phyloP scores from a whole-genome alignment of 2,329 filamentous ascomycete genomes.

The Pyrenophora graminea region DNA sequence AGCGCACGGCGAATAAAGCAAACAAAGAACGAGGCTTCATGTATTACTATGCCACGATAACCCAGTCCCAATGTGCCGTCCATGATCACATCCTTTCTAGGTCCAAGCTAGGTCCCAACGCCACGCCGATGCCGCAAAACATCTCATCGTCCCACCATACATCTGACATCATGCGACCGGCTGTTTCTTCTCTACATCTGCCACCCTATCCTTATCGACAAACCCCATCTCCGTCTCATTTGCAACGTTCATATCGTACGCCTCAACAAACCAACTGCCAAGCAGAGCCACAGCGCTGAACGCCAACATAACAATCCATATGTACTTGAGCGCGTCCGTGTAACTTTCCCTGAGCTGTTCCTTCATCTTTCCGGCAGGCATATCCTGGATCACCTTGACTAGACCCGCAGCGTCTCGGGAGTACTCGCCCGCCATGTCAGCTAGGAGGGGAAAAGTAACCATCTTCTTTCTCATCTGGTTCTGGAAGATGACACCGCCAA shows the following conservation, averaged over 20 bases:
- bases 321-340: conserved; percentile 57
- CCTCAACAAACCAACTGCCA: conserved; percentile 58
- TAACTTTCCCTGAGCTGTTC: conserved; percentile 52
- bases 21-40: background rate
- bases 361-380: conserved; percentile 56
- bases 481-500: conserved; percentile 72
- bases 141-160: background rate
- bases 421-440: conserved; percentile 54
- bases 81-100: too few relatives aligned
- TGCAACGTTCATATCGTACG: conserved; percentile 50
- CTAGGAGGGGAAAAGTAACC: conserved; percentile 53
- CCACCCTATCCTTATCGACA: conserved; percentile 42
- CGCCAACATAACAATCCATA: conserved; percentile 62
- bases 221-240: conserved; percentile 56
- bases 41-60: background rate
- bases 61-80: too few relatives aligned
- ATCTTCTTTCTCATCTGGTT: conserved; percentile 63
- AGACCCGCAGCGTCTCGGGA: conserved; percentile 63
- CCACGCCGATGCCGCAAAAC: conserved; percentile 9
- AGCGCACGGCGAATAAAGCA: too few relatives aligned
- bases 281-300: conserved; percentile 58
- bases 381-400: conserved; percentile 61
- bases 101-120: background rate
- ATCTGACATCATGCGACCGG: background rate
- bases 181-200: conserved; percentile 26